Evolutionary conservation across 2,329 filamentous ascomycete species (phyloP).

Genomic region (Colletotrichum sp.): DNA sequence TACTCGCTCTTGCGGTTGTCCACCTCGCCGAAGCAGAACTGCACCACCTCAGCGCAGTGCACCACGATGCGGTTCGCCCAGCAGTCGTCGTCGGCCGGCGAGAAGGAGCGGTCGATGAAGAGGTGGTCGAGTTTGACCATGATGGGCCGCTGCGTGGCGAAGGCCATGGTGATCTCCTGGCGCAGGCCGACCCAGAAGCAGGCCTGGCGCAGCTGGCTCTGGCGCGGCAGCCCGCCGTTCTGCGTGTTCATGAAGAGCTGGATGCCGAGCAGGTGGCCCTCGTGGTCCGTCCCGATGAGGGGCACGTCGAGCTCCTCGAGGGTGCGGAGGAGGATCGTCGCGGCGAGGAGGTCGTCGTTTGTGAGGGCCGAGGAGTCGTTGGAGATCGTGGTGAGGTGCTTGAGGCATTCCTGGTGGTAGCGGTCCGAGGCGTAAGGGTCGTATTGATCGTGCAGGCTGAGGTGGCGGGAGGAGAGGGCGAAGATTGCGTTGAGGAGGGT

Average conservation of each 20-base stretch:
- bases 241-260: conserved; percentile 50
- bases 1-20: conserved; percentile 39
- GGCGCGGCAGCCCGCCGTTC: conserved; percentile 29
- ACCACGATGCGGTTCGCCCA: conserved; percentile 68
- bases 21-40: conserved; percentile 62
- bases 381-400: conserved; percentile 41
- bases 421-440: conserved; percentile 54
- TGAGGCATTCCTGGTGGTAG: conserved; percentile 58
- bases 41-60: conserved; percentile 67
- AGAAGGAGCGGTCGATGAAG: conserved; percentile 56
- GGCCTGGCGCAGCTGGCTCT: conserved; percentile 51
- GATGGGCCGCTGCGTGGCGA: conserved; percentile 50
- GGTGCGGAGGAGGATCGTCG: conserved; percentile 60
- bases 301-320: conserved; percentile 55
- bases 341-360: conserved; percentile 59
- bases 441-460: conserved; percentile 47
- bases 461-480: conserved; percentile 57
- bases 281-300: conserved; percentile 44
- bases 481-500: conserved; percentile 59
- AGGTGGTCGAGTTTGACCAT: conserved; percentile 53
- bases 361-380: conserved; percentile 38
- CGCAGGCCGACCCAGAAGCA: conserved; percentile 64
- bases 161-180: conserved; percentile 64
- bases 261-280: conserved; percentile 51
- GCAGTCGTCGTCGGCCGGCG: conserved; percentile 50